Evolutionary conservation across 176 grass and related monocot species (phyloP), one percentile per base, ranked within the genome.

Genomic region (Saccharum officinarum): DNA sequence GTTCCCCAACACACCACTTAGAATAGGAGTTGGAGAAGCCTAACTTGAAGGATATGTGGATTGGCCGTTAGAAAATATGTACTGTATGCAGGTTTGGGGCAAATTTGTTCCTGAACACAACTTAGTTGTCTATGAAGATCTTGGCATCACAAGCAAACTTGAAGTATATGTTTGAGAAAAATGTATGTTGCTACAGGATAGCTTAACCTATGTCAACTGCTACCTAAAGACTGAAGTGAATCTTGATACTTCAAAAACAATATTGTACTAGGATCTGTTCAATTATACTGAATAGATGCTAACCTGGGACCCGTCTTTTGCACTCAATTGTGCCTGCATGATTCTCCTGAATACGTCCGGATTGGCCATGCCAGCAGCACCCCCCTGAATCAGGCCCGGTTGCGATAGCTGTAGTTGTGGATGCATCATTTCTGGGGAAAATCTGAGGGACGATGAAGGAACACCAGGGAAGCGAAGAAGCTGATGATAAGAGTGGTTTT

Each of bases 391-490:
- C 71, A 98, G 71, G 13, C 92, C 91, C 3, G 92, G 93, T 59
- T 93, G 92, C 5, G 95, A 90, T 11, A 86, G 37, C 55, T 90
- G 92, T 2, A 98, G 60, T 41, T 98, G 95, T 67, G 95, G 85
- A 67, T 98, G 95, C 81, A 95, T 89, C 89, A 91, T 85, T 67
- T 98, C 95, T 3, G 85, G 87, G 18, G 91, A 90, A 80, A 98
- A 98, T 66, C 90, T 91, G 8, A 95, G 91, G 59, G 91, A 87
- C 33, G 91, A 98, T 41, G 95, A 90, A 67, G 89, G 50, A 57
- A 92, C 92, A 5, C 88, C 88, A 15, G 89, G 86, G n/a, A 90
- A 94, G 42, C 92, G 92, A 86, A 95, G 86, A 86, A 98, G 80
- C 95, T 95, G 91, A 62, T 75, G 41, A 66, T 54, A 77, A 25